Evolutionary conservation across 2,329 filamentous ascomycete species (phyloP).

Genomic region (Achaetomium macrosporum): DNA sequence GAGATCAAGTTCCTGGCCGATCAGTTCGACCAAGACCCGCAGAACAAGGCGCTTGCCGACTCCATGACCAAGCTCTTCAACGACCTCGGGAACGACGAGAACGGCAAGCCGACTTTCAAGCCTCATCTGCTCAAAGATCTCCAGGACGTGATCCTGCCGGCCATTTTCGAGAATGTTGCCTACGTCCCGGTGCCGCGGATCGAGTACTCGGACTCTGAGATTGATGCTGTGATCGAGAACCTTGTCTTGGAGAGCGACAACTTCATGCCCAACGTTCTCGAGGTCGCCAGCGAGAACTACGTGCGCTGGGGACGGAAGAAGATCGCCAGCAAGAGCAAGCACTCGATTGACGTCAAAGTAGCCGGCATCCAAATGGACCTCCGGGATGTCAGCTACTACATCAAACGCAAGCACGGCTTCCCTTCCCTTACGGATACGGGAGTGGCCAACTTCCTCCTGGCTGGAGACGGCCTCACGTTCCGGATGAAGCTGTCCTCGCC

Average conservation of each 20-base stretch:
- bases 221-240: constrained; percentile 91
- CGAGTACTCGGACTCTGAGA: constrained; percentile 76
- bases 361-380: constrained; percentile 91
- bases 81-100: constrained; percentile 77
- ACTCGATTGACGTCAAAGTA: constrained; percentile 74
- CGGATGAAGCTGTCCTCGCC: constrained; percentile 82
- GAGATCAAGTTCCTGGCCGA: constrained; percentile 85
- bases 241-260: constrained; percentile 94
- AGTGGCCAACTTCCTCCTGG: constrained; percentile 81
- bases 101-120: constrained; percentile 86
- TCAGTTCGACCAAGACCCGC: constrained; percentile 82
- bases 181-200: constrained; percentile 94
- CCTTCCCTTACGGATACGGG: constrained; percentile 81
- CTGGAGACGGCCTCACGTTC: constrained; percentile 84
- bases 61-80: constrained; percentile 79
- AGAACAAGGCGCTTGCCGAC: constrained; percentile 74
- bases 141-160: constrained; percentile 78
- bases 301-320: constrained; percentile 92
- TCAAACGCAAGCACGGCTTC: constrained; percentile 93
- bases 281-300: constrained; percentile 88
- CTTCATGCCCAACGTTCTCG: constrained; percentile 85
- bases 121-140: constrained; percentile 86
- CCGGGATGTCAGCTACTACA: constrained; percentile 84
- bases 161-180: constrained; percentile 72
- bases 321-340: constrained; percentile 71